Conservation (phyloP, 2,329 filamentous ascomycete genomes). For the Cucurbitaria berberidis region DNA sequence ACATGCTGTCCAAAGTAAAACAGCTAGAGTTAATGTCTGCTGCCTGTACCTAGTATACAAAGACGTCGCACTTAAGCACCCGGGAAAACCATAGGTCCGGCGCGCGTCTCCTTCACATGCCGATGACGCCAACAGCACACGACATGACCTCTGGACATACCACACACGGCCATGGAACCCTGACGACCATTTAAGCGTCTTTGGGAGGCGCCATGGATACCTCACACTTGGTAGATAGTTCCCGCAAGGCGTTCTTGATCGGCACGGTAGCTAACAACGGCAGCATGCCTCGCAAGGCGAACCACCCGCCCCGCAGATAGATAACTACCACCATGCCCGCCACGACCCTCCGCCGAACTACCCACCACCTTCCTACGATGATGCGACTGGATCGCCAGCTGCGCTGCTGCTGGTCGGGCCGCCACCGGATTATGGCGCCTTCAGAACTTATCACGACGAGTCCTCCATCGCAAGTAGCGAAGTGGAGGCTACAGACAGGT, state of each 20-base stretch:
- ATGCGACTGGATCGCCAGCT: slow-evolving; percentile 30
- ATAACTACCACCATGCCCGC: slow-evolving; percentile 14
- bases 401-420: slow-evolving; percentile 41
- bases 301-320: neutral
- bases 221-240: neutral
- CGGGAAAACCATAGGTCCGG: slow-evolving; percentile 22
- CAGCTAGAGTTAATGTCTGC: slow-evolving; percentile 17
- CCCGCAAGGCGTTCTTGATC: neutral
- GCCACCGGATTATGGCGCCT: slow-evolving; percentile 39
- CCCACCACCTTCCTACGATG: slow-evolving; percentile 44
- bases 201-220: neutral
- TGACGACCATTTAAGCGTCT: neutral
- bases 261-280: neutral
- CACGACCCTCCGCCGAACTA: slow-evolving; percentile 24
- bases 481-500: slow-evolving; percentile 27
- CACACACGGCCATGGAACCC: slow-evolving; percentile 5
- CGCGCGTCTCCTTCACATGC: slow-evolving; percentile 21
- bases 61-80: slow-evolving; percentile 24
- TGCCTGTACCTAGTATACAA: slow-evolving; percentile 23
- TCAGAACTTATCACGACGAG: slow-evolving; percentile 35
- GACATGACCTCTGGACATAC: too few relatives aligned
- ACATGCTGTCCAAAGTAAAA: slow-evolving; percentile 36
- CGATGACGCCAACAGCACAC: slow-evolving; percentile 20
- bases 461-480: slow-evolving; percentile 41
- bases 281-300: neutral